Evolutionary conservation across 2,329 filamentous ascomycete species (phyloP).

Genomic region (Cordyceps cateniannulata): DNA sequence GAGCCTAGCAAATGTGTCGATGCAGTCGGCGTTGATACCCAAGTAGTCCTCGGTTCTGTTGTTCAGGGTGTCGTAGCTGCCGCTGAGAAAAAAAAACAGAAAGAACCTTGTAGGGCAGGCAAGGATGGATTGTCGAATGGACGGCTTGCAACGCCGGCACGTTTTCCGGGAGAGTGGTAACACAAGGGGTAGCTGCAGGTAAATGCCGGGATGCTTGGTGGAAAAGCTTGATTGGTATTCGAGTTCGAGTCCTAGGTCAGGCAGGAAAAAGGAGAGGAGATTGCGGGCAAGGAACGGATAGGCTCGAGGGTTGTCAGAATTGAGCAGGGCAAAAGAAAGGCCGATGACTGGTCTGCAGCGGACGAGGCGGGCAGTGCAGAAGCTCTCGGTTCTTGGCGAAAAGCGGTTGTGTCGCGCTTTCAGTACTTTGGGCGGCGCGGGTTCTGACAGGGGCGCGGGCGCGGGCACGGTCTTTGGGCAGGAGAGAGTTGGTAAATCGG

Average conservation of each 20-base stretch:
- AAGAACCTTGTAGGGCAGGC: background rate
- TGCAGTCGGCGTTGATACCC: background rate
- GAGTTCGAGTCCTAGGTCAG: background rate
- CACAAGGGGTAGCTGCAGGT: slow-evolving; percentile 7
- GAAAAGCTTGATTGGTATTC: background rate
- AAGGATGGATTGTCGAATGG: slow-evolving; percentile 4
- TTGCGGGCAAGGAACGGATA: background rate
- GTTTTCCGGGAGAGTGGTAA: slow-evolving; percentile 2
- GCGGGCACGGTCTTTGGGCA: background rate
- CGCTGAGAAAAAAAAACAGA: background rate
- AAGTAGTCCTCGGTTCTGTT: background rate
- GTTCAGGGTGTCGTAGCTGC: background rate
- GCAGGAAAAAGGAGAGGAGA: background rate
- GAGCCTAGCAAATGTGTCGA: background rate
- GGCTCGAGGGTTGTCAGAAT: background rate
- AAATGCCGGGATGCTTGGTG: background rate
- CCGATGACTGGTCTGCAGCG: background rate
- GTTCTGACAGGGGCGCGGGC: background rate
- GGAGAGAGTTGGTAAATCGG: background rate
- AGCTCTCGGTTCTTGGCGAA: background rate
- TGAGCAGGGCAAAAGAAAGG: background rate
- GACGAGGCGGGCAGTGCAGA: background rate
- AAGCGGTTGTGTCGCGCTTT: background rate
- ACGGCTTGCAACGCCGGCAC: slow-evolving; percentile 1
- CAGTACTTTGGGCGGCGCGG: background rate